phyloP scores from a whole-genome alignment of 2,329 filamentous ascomycete species.

The Alternaria tenuissima region DNA sequence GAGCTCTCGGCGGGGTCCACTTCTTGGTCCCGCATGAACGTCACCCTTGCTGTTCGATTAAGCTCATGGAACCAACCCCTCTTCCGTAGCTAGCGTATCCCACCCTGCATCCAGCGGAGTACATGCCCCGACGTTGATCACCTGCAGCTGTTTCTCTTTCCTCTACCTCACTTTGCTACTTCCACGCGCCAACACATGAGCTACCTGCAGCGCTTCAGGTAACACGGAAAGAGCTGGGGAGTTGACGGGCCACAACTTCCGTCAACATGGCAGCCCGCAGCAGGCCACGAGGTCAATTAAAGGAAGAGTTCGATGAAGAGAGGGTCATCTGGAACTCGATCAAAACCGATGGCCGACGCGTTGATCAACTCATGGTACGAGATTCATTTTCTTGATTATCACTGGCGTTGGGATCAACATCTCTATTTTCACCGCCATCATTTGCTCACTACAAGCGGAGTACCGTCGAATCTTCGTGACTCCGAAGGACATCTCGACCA shows the following conservation, averaged over 20 bases:
- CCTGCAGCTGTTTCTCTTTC: conserved; percentile 10
- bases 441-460: conserved; percentile 6
- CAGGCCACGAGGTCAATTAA: conserved; percentile 54
- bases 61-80: conserved; percentile 31
- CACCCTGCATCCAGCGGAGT: conserved; percentile 23
- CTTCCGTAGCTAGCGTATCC: conserved; percentile 30
- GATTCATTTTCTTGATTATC: background rate
- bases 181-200: conserved; percentile 18
- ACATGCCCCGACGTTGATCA: conserved; percentile 10
- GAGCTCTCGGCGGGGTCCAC: conserved; percentile 17
- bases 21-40: conserved; percentile 25
- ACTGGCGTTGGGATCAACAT: background rate
- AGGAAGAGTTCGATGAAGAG: conserved; percentile 61
- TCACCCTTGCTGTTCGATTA: conserved; percentile 31
- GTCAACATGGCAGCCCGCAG: conserved; percentile 56
- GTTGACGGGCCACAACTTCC: conserved; percentile 16
- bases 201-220: conserved; percentile 13
- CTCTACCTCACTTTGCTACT: conserved; percentile 5
- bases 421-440: background rate
- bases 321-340: conserved; percentile 60
- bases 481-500: background rate
- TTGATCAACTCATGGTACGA: conserved; percentile 59
- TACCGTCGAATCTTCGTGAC: conserved; percentile 8
- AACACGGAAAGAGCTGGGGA: conserved; percentile 20
- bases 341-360: conserved; percentile 54